Percentiles rank a stretch among this genome's conserved stretches.
phyloP scores from a whole-genome alignment of 768 basidiomycete species.

The Bullera alba region DNA sequence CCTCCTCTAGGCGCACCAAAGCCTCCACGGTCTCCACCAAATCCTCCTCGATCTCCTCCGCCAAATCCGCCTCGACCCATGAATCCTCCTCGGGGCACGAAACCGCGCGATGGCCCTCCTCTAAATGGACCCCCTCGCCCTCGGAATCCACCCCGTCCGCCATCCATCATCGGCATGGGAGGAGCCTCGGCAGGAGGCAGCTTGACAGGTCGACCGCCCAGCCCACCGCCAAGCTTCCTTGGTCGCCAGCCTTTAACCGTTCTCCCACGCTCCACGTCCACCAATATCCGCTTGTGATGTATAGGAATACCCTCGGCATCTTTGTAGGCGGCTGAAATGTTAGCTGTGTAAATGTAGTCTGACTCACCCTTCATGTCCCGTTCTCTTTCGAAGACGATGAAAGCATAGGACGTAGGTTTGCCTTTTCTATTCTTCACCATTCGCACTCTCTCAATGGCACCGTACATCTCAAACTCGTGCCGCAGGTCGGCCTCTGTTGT shows the following conservation, averaged over 20 bases:
- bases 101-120: slow-evolving; percentile 47
- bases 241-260: slow-evolving; percentile 99
- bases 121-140: slow-evolving; percentile 49
- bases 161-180: slow-evolving; percentile 46
- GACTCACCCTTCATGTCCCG: slow-evolving; percentile 93
- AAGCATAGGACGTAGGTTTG: slow-evolving; percentile 85
- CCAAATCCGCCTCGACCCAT: slow-evolving; percentile 22
- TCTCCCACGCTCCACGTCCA: slow-evolving; percentile 95
- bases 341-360: background rate
- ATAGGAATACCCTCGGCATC: slow-evolving; percentile 95
- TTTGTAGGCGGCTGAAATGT: slow-evolving; percentile 68
- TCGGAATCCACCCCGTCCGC: slow-evolving; percentile 46
- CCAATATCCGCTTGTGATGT: slow-evolving; percentile 89
- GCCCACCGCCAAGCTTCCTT: slow-evolving; percentile 87
- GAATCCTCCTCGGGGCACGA: slow-evolving; percentile 24
- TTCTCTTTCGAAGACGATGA: slow-evolving; percentile 95
- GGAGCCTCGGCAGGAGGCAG: slow-evolving; percentile 50
- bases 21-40: slow-evolving; percentile 37
- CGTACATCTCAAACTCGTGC: slow-evolving; percentile 91
- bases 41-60: slow-evolving; percentile 39
- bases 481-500: slow-evolving; percentile 87
- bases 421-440: slow-evolving; percentile 87
- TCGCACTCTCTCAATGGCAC: slow-evolving; percentile 86
- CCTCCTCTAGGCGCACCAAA: slow-evolving; percentile 35
- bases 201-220: slow-evolving; percentile 98